Conservation (phyloP, 768 basidiomycete genomes). For the Galerina sulciceps region DNA sequence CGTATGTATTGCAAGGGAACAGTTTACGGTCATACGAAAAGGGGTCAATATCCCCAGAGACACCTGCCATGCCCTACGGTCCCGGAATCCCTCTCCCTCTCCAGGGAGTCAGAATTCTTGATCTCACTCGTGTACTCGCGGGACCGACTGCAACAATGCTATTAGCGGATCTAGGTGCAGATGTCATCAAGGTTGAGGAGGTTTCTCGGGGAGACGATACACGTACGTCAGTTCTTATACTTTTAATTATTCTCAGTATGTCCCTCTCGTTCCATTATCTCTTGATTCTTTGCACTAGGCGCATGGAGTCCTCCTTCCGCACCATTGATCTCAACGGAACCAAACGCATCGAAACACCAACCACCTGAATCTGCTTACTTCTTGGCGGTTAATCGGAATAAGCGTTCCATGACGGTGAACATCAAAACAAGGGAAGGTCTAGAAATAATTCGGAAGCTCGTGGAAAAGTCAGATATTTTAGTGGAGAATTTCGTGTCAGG, state of each 20-base stretch:
- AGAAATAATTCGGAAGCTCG: conserved; percentile 71
- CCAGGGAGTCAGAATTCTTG: conserved; percentile 80
- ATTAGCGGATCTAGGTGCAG: conserved; percentile 89
- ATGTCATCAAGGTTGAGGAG: conserved; percentile 93
- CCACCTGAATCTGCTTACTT: conserved; percentile 95
- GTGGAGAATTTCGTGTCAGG: conserved; percentile 91
- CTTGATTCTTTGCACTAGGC: conserved; percentile 40
- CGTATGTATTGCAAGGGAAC: neutral
- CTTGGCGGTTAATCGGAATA: conserved; percentile 86
- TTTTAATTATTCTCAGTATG: neutral
- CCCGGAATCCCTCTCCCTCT: conserved; percentile 78
- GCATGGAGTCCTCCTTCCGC: conserved; percentile 71
- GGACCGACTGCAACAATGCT: conserved; percentile 93
- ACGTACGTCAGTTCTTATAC: conserved; percentile 46
- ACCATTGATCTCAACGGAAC: conserved; percentile 48
- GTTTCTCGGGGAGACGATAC: conserved; percentile 87
- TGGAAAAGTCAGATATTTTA: conserved; percentile 78
- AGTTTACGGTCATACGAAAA: conserved; percentile 22
- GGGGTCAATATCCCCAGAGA: conserved; percentile 13
- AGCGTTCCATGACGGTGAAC: conserved; percentile 87
- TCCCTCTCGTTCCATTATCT: neutral
- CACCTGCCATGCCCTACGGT: conserved; percentile 32
- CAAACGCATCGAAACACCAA: conserved; percentile 60
- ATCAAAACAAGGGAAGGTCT: conserved; percentile 82
- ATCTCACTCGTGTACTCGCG: conserved; percentile 90